A percentile compares a stretch with the other conserved stretches of the same genome.
These are phyloP conservation scores for Amaranthus hypochondriacus DNA, from an alignment of 148 eudicot species.

Conservation along the genomic window DNA sequence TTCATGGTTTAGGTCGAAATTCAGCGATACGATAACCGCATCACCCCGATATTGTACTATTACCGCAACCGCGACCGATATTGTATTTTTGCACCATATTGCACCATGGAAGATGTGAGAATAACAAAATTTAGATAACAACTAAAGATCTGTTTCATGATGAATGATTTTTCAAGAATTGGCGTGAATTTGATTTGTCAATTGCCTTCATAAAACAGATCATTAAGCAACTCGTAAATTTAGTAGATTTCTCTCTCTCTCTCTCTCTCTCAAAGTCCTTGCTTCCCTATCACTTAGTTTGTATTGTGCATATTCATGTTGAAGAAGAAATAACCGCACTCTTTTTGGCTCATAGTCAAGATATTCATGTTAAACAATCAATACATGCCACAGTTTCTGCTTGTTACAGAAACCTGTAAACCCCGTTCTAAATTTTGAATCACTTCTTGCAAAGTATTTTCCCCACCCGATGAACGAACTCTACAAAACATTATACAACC, in stretches of 20 bases:
- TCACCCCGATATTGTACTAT: no score
- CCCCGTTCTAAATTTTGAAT: not conserved
- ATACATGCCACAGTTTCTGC: not conserved
- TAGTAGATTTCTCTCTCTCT: no score
- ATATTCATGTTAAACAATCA: not conserved
- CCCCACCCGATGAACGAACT: not conserved
- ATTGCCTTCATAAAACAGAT: not conserved
- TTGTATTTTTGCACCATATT: no score
- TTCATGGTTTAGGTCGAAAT: no score
- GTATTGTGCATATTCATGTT: not conserved
- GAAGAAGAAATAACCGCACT: no score
- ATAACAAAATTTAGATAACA: no score
- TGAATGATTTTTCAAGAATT: not conserved
- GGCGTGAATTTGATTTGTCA: not conserved
- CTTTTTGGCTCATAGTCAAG: not conserved
- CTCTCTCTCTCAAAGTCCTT: no score
- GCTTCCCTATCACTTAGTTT: not conserved
- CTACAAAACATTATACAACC: not conserved
- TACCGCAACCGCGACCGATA: no score
- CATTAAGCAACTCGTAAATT: no score
- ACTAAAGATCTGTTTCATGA: no score
- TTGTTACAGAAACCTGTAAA: not conserved
- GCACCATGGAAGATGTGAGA: no score
- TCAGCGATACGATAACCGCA: no score
- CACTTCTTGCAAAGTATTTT: not conserved